Evolutionary conservation across 306 rosid species (phyloP).

Genomic region (Medicago arabica): DNA sequence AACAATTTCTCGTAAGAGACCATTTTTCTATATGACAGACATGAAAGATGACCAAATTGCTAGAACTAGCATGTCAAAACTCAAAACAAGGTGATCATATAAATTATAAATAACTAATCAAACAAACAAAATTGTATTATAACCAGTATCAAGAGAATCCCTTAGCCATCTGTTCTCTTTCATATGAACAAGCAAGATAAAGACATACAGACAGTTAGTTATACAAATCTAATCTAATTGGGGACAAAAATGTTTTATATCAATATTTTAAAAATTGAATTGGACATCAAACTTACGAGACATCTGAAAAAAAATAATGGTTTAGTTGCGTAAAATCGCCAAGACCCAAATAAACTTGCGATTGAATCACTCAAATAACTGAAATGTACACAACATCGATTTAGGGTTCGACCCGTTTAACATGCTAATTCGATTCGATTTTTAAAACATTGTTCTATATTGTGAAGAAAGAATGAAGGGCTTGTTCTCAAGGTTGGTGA

Average conservation of each 20-base stretch:
- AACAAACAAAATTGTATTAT: no score
- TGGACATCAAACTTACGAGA: neutral
- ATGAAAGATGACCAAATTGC: no score
- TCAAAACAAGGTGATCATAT: no score
- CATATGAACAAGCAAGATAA: slow-evolving; percentile 30
- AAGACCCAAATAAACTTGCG: neutral
- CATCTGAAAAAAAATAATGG: no score
- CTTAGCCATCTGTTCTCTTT: neutral
- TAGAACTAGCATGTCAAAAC: no score
- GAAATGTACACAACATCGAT: neutral
- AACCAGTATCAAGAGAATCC: no score
- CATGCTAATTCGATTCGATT: neutral
- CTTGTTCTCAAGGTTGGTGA: slow-evolving; percentile 46
- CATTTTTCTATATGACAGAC: no score
- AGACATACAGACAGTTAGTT: slow-evolving; percentile 20
- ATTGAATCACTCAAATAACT: neutral
- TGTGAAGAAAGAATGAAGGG: slow-evolving; percentile 37
- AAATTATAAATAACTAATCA: no score
- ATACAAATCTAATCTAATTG: slow-evolving; percentile 8
- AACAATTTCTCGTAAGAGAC: no score
- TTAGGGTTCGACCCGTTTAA: no score
- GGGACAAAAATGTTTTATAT: slow-evolving; percentile 35
- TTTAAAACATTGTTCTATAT: neutral
- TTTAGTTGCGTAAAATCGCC: neutral
- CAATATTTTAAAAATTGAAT: neutral